Conservation (phyloP, 1,284 basidiomycete genomes). For the Ceraceosorus bombacis region DNA sequence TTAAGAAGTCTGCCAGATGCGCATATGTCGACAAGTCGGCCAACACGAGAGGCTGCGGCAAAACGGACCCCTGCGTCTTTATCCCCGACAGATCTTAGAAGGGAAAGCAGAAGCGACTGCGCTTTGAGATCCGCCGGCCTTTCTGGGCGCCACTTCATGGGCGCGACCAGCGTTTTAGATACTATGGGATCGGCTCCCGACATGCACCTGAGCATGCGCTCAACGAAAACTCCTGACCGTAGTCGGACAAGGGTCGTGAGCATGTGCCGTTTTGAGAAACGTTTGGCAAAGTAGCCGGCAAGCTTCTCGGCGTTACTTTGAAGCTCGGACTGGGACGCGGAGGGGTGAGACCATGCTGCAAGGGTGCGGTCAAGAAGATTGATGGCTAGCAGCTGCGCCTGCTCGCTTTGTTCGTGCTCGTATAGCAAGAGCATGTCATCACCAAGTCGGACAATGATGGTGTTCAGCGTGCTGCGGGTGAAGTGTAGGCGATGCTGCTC, state of each 20-base stretch:
- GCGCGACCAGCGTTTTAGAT: background rate
- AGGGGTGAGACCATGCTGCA: constrained; percentile 58
- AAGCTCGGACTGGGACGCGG: constrained; percentile 40
- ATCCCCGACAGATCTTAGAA: constrained; percentile 52
- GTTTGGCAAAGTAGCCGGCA: constrained; percentile 4
- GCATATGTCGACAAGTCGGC: constrained; percentile 53
- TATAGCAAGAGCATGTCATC: constrained; percentile 58
- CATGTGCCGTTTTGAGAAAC: constrained; percentile 2
- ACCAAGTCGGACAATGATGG: constrained; percentile 57
- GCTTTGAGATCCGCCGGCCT: constrained; percentile 10
- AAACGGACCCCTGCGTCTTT: constrained; percentile 78
- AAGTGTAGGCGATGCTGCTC: constrained; percentile 2
- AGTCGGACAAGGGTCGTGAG: background rate
- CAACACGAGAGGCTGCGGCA: constrained; percentile 61
- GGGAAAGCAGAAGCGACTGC: constrained; percentile 8
- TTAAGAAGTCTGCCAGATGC: background rate
- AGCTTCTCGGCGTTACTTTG: background rate
- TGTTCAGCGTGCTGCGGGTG: constrained; percentile 48
- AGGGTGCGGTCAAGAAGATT: constrained; percentile 63
- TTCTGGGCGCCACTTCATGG: background rate
- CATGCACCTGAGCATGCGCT: background rate
- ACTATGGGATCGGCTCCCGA: constrained; percentile 1
- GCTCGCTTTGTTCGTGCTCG: constrained; percentile 57
- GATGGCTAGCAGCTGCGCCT: constrained; percentile 57
- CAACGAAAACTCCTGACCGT: no score